Evolutionary conservation across 139 green algal genomes (phyloP), one percentile per base, ranked within the genome.

Genomic region (Limnomonas spitsbergensis): DNA sequence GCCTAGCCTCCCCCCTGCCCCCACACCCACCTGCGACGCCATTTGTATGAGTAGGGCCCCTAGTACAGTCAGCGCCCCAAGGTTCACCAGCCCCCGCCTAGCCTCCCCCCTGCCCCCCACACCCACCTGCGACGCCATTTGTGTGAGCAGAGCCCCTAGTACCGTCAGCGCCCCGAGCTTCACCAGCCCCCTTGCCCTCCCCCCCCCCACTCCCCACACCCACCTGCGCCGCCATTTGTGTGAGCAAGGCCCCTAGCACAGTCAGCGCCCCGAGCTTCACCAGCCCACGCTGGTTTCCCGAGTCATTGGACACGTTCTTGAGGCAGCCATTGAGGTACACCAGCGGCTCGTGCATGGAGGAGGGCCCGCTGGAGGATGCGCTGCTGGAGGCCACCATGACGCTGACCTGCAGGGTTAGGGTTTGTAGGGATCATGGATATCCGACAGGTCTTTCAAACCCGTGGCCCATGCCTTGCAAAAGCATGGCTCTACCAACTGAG

Each of bases 241-340:
- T 54, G 38, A 83, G 54, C 24, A 76, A 39, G 20, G 2, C n/a
- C 2, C 31, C 56, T 56, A 79, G 7, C 70, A 81, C 81, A 14
- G 73, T 54, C 76, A 85, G 39, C 34, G 53, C 76, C 29, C 81
- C 81, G 39, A 80, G 61, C 75, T 84, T 84, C 54, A 84, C 78
- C 36, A 88, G 75, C 1, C 61, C 38, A 1, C 37, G n/a, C 77
- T 88, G 83, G 76, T 85, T 88, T 40, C 27, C 27, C 14, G 80
- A 14, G 40, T 88, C 83, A 61, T 85, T 84, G 40, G 74, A 79
- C 2, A 84, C 47, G 75, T 88, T 88, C 78, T 88, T 88, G 27
- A 88, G 75, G 29, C 68, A 76, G 40, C 84, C 84, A 61, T 78
- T 81, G 47, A 80, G 73, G 47, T 85, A 88, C 27, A 88, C 78